A percentile compares a stretch with the other conserved stretches of the same genome.
phyloP scores from a whole-genome alignment of 371 early-diverging fungal species.

The Coemansia sp. region DNA sequence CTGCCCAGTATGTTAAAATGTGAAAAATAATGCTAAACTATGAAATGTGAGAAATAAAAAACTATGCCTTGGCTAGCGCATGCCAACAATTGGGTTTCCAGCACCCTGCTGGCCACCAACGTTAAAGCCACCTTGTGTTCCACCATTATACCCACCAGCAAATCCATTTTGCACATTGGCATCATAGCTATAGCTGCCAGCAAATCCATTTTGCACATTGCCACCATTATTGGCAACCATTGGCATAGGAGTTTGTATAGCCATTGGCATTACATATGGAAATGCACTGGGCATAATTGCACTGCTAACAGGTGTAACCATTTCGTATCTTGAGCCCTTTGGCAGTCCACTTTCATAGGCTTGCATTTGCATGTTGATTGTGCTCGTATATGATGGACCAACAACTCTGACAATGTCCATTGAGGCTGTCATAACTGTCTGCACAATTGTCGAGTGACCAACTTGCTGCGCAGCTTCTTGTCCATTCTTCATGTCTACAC shows the following conservation, averaged over 20 bases:
- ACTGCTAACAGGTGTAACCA: background rate
- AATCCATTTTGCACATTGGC: slow-evolving; percentile 1
- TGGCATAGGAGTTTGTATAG: background rate
- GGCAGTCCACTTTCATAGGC: background rate
- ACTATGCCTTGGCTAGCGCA: background rate
- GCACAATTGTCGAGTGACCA: slow-evolving; percentile 4
- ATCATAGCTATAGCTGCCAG: background rate
- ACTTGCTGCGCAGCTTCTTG: background rate
- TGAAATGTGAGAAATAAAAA: background rate
- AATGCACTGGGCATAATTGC: background rate
- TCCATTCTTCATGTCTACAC: background rate
- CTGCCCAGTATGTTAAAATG: too few relatives aligned
- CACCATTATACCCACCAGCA: background rate
- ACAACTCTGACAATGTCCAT: slow-evolving; percentile 10
- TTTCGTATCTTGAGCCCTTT: background rate
- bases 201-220: background rate
- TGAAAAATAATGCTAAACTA: background rate
- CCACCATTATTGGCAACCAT: background rate
- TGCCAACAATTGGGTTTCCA: too few relatives aligned
- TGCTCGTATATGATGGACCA: slow-evolving; percentile 20
- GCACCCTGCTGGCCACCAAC: background rate
- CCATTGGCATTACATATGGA: too few relatives aligned
- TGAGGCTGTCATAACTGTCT: slow-evolving; percentile 9
- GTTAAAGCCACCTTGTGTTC: background rate
- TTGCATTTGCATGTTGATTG: slow-evolving; percentile 6